Evolutionary conservation across 345 rosid genomes (phyloP).

Genomic region (Syzygium jambos): DNA sequence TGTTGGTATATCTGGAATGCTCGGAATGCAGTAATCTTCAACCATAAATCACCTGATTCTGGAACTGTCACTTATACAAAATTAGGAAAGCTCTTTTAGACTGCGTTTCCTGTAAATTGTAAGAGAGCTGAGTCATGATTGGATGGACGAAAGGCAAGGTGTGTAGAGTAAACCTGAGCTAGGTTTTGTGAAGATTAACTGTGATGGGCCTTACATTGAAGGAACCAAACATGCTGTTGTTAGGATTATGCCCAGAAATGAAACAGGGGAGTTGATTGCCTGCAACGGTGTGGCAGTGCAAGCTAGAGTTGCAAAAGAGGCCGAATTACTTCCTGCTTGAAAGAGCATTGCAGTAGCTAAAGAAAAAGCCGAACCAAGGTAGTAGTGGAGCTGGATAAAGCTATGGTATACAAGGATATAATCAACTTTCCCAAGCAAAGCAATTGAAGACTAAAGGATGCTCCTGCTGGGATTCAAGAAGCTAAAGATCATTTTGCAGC

Average conservation of each 20-base stretch:
- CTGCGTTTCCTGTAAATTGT: fast-evolving
- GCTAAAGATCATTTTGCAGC: background rate
- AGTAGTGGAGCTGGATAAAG: background rate
- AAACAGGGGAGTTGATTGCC: background rate
- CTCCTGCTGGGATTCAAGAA: background rate
- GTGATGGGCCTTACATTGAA: background rate
- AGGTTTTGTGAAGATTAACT: too few species aligned
- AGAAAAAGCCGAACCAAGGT: background rate
- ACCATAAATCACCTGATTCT: background rate
- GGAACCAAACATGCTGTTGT: background rate
- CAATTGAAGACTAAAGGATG: background rate
- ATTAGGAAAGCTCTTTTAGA: background rate
- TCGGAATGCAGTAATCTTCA: too few species aligned
- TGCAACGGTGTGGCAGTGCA: background rate
- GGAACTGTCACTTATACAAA: background rate
- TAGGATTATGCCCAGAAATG: background rate
- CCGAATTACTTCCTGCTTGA: background rate
- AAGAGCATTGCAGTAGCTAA: background rate
- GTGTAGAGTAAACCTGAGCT: background rate
- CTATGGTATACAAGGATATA: background rate
- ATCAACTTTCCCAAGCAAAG: fast-evolving
- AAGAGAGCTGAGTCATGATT: background rate
- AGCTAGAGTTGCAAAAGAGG: background rate
- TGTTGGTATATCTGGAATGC: too few species aligned
- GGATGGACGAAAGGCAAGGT: background rate